These are phyloP conservation scores for Colletotrichum scovillei DNA, from an alignment of 2,329 filamentous ascomycete species.

Conservation along the genomic window DNA sequence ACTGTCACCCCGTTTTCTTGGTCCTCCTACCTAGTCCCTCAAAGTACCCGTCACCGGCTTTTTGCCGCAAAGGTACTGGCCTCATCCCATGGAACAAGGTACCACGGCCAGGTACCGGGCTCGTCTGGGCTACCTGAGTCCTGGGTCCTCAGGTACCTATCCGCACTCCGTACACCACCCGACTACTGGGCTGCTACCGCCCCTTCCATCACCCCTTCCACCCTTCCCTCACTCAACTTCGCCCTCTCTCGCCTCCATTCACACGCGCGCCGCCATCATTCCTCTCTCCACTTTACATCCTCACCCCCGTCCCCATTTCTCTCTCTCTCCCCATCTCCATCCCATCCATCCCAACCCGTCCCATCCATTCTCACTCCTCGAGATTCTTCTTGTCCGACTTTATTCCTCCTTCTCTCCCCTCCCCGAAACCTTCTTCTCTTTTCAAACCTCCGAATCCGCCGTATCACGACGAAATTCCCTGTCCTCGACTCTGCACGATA, in stretches of 20 bases:
- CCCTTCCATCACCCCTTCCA: neutral
- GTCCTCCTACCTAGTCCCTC: too few relatives aligned
- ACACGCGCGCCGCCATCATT: conserved; percentile 34
- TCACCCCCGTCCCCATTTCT: conserved; percentile 19
- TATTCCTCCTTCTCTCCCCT: conserved; percentile 2
- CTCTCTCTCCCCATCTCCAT: conserved; percentile 21
- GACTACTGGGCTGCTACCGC: too few relatives aligned
- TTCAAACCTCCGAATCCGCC: conserved; percentile 34
- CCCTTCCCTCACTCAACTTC: neutral
- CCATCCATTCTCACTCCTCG: conserved; percentile 29
- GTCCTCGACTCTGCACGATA: conserved; percentile 30
- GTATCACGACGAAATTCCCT: conserved; percentile 26
- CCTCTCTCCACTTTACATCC: conserved; percentile 33
- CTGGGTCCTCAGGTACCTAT: neutral
- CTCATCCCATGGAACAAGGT: neutral
- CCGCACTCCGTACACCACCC: too few relatives aligned
- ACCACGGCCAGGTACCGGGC: neutral
- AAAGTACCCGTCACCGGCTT: conserved; percentile 1
- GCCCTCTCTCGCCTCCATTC: conserved; percentile 32
- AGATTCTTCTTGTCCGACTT: conserved; percentile 25
- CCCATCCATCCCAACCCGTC: conserved; percentile 33
- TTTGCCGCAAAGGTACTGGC: neutral
- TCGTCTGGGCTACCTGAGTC: neutral
- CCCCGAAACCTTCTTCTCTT: conserved; percentile 7
- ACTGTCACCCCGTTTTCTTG: neutral